Evolutionary conservation across 140 eudicot species (phyloP).

Genomic region (Anethum foeniculum): DNA sequence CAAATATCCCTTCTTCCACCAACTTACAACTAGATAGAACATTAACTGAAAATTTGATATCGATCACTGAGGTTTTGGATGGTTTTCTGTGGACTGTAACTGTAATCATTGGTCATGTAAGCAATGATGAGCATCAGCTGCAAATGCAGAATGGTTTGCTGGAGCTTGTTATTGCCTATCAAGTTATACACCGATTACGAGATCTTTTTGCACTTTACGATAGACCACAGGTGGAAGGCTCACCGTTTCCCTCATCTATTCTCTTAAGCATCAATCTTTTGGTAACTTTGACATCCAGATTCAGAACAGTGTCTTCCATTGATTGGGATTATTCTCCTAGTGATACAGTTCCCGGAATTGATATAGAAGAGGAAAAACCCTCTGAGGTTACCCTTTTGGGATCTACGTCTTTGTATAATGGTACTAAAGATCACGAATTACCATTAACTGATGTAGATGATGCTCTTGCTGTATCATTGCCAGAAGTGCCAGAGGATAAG

Average conservation of each 20-base stretch:
- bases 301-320: conserved; percentile 43
- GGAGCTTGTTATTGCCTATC: conserved; percentile 82
- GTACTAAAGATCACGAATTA: conserved; percentile 18
- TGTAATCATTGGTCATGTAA: conserved; percentile 57
- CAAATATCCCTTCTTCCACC: conserved; percentile 31
- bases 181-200: conserved; percentile 77
- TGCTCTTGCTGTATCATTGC: conserved; percentile 25
- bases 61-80: conserved; percentile 71
- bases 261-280: conserved; percentile 65
- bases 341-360: conserved; percentile 23
- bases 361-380: conserved; percentile 12
- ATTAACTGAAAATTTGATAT: conserved; percentile 51
- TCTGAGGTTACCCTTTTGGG: conserved; percentile 21
- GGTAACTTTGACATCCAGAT: conserved; percentile 70
- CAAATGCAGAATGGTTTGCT: conserved; percentile 88
- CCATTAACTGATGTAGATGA: background rate
- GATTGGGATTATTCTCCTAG: conserved; percentile 67
- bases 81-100: conserved; percentile 76
- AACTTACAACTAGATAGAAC: conserved; percentile 33
- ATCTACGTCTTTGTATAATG: conserved; percentile 11
- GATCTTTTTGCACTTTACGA: conserved; percentile 96
- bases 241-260: conserved; percentile 90
- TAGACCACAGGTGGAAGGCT: conserved; percentile 92
- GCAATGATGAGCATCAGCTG: conserved; percentile 57
- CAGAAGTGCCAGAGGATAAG: conserved; percentile 57